phyloP scores from a whole-genome alignment of 176 grass and related monocot genomes.

The Calamus simplicifolius region DNA sequence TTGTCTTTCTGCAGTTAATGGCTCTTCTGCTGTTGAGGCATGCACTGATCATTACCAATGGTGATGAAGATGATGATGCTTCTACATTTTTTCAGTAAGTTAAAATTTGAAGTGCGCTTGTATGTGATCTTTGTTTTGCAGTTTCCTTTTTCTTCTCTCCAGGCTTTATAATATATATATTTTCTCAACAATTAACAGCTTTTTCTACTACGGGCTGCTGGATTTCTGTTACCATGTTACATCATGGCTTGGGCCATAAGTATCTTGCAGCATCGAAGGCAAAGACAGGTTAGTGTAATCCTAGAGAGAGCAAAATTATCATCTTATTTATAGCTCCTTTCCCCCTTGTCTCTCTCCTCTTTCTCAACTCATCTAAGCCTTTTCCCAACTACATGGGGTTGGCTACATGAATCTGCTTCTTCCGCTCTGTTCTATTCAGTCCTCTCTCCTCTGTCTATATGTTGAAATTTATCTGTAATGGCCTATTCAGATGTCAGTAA shows the following conservation, averaged over 20 bases:
- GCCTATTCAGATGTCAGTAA: too few relatives aligned
- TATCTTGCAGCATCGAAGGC: slow-evolving; percentile 69
- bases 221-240: slow-evolving; percentile 87
- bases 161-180: slow-evolving; percentile 14
- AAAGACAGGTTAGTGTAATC: slow-evolving; percentile 55
- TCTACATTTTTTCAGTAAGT: slow-evolving; percentile 84
- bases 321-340: too few relatives aligned
- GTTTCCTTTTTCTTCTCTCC: slow-evolving; percentile 1
- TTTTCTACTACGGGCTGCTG: slow-evolving; percentile 74
- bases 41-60: slow-evolving; percentile 62
- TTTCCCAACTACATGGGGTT: too few relatives aligned
- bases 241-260: slow-evolving; percentile 90
- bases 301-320: too few relatives aligned
- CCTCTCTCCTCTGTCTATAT: too few relatives aligned
- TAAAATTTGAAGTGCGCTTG: slow-evolving; percentile 1
- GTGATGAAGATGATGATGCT: slow-evolving; percentile 72
- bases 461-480: too few relatives aligned
- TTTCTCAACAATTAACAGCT: slow-evolving; percentile 36
- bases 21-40: slow-evolving; percentile 79
- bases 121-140: background rate
- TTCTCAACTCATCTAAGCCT: too few relatives aligned
- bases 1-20: slow-evolving; percentile 56
- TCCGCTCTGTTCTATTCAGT: too few relatives aligned
- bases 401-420: too few relatives aligned
- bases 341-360: too few relatives aligned